These are phyloP conservation scores for Pythium rhizo-oryzae DNA, from an alignment of 352 stramenopile genomes.

Conservation along the genomic window DNA sequence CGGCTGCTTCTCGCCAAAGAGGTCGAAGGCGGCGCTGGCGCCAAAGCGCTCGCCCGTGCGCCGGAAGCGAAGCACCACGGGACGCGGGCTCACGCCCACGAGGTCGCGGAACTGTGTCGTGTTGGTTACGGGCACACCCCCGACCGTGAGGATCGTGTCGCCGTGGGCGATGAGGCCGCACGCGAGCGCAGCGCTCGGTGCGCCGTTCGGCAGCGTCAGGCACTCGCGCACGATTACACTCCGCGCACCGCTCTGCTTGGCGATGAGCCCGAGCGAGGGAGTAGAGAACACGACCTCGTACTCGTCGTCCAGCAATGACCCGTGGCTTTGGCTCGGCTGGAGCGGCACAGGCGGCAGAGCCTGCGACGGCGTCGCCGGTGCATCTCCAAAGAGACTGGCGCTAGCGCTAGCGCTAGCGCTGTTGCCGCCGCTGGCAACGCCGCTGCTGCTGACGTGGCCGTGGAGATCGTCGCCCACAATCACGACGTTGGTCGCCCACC, in stretches of 20 bases:
- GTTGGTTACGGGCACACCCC: constrained; percentile 59
- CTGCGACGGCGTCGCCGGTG: neutral
- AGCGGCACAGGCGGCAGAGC: constrained; percentile 14
- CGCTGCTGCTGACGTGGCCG: constrained; percentile 32
- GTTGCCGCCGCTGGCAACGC: constrained; percentile 17
- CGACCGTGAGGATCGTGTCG: constrained; percentile 76
- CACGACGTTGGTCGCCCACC: constrained; percentile 81
- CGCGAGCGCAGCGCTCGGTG: constrained; percentile 44
- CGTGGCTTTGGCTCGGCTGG: constrained; percentile 7
- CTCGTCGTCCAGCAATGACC: constrained; percentile 38
- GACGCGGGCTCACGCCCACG: constrained; percentile 55
- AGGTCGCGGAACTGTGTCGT: constrained; percentile 78
- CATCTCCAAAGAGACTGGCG: constrained; percentile 37
- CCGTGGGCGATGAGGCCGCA: constrained; percentile 57
- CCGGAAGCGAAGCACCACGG: constrained; percentile 73
- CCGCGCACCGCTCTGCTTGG: constrained; percentile 56
- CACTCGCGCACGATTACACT: constrained; percentile 79
- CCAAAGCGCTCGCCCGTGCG: constrained; percentile 44
- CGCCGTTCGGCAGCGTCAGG: constrained; percentile 44
- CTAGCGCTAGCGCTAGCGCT: neutral
- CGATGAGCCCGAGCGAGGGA: constrained; percentile 63
- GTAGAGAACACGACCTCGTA: constrained; percentile 77
- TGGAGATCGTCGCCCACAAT: constrained; percentile 85
- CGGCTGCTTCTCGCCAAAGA: constrained; percentile 65
- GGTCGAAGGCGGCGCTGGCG: constrained; percentile 47